These are phyloP conservation scores for Aspergillus sergii DNA, from an alignment of 2,329 filamentous ascomycete species.

Conservation along the genomic window DNA sequence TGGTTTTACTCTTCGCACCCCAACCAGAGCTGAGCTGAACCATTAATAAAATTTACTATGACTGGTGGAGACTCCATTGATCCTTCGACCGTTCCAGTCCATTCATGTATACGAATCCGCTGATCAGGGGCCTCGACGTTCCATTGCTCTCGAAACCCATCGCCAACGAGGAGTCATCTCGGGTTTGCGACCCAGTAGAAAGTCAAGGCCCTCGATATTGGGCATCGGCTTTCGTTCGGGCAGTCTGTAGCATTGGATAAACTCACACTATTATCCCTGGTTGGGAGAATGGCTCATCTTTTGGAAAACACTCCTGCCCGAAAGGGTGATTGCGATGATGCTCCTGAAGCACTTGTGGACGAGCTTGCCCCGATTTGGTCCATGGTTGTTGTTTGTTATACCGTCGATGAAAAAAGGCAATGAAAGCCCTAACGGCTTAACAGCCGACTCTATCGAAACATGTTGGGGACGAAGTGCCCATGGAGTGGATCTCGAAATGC, in stretches of 20 bases:
- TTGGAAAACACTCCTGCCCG: background rate
- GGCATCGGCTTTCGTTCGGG: background rate
- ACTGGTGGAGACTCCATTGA: background rate
- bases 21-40: background rate
- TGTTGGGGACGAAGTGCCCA: background rate
- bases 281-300: background rate
- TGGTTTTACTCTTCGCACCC: background rate
- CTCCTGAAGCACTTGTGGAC: background rate
- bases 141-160: background rate
- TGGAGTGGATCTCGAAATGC: background rate
- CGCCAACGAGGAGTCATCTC: background rate
- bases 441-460: background rate
- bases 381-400: background rate
- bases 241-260: too few species aligned
- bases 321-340: background rate
- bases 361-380: background rate
- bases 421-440: background rate
- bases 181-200: background rate
- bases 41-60: background rate
- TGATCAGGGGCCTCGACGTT: conserved; percentile 1
- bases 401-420: background rate
- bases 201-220: background rate
- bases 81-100: background rate
- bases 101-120: background rate
- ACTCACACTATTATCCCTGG: background rate